A percentile compares a stretch with the other conserved stretches of the same genome.
These are phyloP conservation scores for Berberis vulgaris DNA, from an alignment of 164 flowering plant genomes.

Conservation along the genomic window DNA sequence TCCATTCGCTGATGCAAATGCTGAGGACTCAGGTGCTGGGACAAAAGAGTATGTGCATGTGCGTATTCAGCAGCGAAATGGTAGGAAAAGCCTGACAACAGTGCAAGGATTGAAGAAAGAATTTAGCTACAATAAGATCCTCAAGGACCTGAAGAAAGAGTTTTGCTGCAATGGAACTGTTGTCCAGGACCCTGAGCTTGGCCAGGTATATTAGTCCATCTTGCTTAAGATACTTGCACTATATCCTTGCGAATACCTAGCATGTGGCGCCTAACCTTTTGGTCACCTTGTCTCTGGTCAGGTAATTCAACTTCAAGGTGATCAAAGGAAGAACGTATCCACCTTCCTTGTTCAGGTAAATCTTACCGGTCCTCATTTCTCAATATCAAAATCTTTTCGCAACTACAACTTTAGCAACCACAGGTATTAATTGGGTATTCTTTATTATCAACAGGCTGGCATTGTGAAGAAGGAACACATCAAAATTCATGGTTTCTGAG, in stretches of 20 bases:
- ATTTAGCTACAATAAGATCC: no score
- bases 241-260: no score
- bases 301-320: slow-evolving; percentile 29
- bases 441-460: slow-evolving; percentile 27
- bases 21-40: slow-evolving; percentile 35
- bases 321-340: slow-evolving; percentile 31
- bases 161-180: slow-evolving; percentile 17
- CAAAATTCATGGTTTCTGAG: slow-evolving; percentile 47
- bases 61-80: slow-evolving; percentile 32
- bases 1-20: slow-evolving; percentile 46
- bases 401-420: no score
- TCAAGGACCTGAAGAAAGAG: no score
- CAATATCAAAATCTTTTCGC: no score
- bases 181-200: slow-evolving; percentile 37
- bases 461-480: slow-evolving; percentile 45
- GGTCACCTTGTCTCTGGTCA: not conserved
- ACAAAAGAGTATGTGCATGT: slow-evolving; percentile 37
- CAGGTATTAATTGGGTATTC: not conserved
- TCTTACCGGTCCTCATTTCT: not conserved
- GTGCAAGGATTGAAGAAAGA: no score
- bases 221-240: no score
- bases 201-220: slow-evolving; percentile 18
- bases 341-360: slow-evolving; percentile 33
- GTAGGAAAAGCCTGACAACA: slow-evolving; percentile 27
- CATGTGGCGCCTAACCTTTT: no score